Percentiles rank a stretch among this genome's conserved stretches.
Conservation (phyloP, 495 filamentous ascomycete genomes). For the Pyronema domesticum region DNA sequence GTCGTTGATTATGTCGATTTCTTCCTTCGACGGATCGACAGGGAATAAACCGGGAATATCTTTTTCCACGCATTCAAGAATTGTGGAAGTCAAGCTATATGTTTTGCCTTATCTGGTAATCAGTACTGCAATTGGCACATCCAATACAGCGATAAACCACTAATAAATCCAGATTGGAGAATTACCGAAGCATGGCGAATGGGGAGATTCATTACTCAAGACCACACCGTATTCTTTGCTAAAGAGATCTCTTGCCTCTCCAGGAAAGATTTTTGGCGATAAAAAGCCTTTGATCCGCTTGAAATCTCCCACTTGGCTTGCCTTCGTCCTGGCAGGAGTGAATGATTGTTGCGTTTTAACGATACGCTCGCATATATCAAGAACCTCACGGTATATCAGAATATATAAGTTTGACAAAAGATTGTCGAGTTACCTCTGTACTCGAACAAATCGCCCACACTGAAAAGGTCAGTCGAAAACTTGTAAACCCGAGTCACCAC, state of each 20-base stretch:
- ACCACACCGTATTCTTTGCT: too few relatives aligned
- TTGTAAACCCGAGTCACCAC: not conserved
- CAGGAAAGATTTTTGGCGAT: too few relatives aligned
- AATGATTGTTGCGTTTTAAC: not conserved
- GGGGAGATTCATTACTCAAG: too few relatives aligned
- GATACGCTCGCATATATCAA: not conserved
- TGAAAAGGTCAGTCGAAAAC: not conserved
- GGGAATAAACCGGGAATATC: conserved; percentile 24
- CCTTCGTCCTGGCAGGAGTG: not conserved
- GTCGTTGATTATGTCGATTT: conserved; percentile 26
- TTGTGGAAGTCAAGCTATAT: not conserved
- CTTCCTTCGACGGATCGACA: conserved; percentile 27
- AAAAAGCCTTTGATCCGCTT: too few relatives aligned
- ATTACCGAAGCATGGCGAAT: not conserved
- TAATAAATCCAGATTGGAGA: not conserved
- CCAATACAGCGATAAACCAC: not conserved
- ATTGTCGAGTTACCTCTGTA: not conserved
- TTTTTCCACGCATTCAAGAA: conserved; percentile 5
- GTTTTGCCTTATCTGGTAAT: not conserved
- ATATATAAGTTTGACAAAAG: not conserved
- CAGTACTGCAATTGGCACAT: too few relatives aligned
- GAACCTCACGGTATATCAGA: not conserved
- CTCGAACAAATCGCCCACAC: not conserved
- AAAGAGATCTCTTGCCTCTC: too few relatives aligned
- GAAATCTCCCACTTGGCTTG: not conserved